Conservation (phyloP, 352 stramenopile species). For the Phytophthora tentaculata region DNA sequence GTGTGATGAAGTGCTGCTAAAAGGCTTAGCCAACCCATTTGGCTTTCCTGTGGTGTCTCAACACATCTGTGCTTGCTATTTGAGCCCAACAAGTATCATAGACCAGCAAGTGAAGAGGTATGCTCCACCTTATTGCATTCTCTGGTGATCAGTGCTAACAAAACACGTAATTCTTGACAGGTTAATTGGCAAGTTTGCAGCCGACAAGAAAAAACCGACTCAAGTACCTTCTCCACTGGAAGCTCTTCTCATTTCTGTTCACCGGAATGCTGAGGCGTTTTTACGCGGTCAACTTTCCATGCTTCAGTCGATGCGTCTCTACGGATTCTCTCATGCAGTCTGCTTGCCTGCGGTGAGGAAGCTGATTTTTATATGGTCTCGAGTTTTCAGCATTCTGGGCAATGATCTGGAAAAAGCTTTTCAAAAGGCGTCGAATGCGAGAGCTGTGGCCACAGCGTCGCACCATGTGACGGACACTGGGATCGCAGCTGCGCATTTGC, state of each 20-base stretch:
- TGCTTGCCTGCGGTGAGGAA: constrained; percentile 76
- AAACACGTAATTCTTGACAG: constrained; percentile 25
- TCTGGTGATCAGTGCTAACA: constrained; percentile 15
- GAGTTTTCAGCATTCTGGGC: constrained; percentile 71
- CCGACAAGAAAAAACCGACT: constrained; percentile 51
- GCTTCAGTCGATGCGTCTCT: constrained; percentile 71
- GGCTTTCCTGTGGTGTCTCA: constrained; percentile 83
- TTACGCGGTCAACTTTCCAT: constrained; percentile 72
- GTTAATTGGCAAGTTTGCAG: constrained; percentile 59
- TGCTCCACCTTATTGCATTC: background rate
- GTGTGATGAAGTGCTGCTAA: constrained; percentile 73
- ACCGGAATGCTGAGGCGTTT: constrained; percentile 78
- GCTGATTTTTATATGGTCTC: constrained; percentile 75
- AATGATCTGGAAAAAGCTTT: constrained; percentile 39
- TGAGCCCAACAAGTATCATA: constrained; percentile 65
- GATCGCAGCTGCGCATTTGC: constrained; percentile 42
- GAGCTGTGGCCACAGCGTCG: constrained; percentile 30
- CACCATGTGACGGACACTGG: constrained; percentile 41
- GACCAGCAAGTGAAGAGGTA: constrained; percentile 80
- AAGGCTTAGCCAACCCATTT: constrained; percentile 78
- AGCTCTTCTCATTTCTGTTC: constrained; percentile 65
- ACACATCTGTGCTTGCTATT: constrained; percentile 72
- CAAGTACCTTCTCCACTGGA: constrained; percentile 66
- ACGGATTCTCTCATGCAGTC: constrained; percentile 59
- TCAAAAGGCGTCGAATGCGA: constrained; percentile 32